phyloP scores from a whole-genome alignment of 2,329 filamentous ascomycete genomes.

The Blastomyces gilchristii region DNA sequence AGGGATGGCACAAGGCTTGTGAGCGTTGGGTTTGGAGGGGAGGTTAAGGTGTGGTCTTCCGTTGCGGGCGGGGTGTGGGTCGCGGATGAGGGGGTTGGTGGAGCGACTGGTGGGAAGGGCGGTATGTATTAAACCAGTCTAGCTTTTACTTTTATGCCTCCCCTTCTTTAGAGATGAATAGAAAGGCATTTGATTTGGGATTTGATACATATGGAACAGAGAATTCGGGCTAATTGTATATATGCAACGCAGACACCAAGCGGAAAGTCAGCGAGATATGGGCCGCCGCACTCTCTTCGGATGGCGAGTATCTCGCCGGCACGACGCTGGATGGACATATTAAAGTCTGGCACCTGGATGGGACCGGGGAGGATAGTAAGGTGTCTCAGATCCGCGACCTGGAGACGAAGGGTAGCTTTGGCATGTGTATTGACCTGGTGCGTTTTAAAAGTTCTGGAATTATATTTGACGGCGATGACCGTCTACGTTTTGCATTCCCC shows the following conservation, averaged over 20 bases:
- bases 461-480: too few relatives aligned
- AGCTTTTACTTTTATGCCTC: not conserved
- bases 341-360: slow-evolving; percentile 67
- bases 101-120: slow-evolving; percentile 21
- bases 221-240: not conserved
- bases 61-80: slow-evolving; percentile 47
- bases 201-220: not conserved
- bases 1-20: slow-evolving; percentile 61
- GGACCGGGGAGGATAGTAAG: slow-evolving; percentile 30
- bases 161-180: not conserved
- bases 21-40: slow-evolving; percentile 80
- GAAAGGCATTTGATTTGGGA: not conserved
- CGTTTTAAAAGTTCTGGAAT: slow-evolving; percentile 11
- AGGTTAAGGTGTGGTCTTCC: slow-evolving; percentile 71
- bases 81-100: slow-evolving; percentile 39
- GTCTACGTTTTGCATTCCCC: too few relatives aligned
- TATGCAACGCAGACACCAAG: slow-evolving; percentile 35
- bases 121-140: not conserved
- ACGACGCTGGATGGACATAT: slow-evolving; percentile 81
- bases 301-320: slow-evolving; percentile 74
- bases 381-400: slow-evolving; percentile 64
- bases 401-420: slow-evolving; percentile 88
- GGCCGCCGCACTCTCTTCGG: slow-evolving; percentile 75
- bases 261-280: slow-evolving; percentile 61
- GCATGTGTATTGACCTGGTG: slow-evolving; percentile 73